Percentiles rank a stretch among this genome's conserved stretches.
Evolutionary conservation across 2,329 filamentous ascomycete species (phyloP).

Genomic region (Simplicillium aogashimaense): DNA sequence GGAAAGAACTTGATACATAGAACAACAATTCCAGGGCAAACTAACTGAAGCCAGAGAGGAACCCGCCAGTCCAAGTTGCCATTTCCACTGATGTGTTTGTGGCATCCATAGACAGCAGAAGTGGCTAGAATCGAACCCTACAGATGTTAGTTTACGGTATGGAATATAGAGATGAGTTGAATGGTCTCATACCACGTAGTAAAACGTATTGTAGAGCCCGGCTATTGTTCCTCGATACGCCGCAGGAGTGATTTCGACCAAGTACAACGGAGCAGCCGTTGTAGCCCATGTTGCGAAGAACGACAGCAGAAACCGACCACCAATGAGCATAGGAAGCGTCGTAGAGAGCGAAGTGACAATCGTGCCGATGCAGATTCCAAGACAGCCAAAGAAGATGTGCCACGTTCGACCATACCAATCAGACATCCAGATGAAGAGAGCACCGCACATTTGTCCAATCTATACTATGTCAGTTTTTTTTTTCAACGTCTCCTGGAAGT

Average conservation of each 20-base stretch:
- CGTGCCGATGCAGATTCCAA: constrained; percentile 38
- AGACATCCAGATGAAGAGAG: constrained; percentile 30
- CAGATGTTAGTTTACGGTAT: not conserved
- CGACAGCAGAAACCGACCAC: constrained; percentile 35
- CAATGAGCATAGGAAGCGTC: constrained; percentile 38
- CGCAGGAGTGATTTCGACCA: constrained; percentile 51
- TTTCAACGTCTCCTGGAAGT: no score
- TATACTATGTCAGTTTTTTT: constrained; percentile 3
- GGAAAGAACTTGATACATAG: constrained; percentile 20
- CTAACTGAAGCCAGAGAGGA: constrained; percentile 22
- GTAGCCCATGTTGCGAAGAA: constrained; percentile 47
- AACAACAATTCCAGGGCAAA: constrained; percentile 18
- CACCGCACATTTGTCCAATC: constrained; percentile 31
- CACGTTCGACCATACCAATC: constrained; percentile 33
- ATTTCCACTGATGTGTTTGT: constrained; percentile 14
- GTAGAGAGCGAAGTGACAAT: constrained; percentile 36
- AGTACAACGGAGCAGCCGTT: constrained; percentile 47
- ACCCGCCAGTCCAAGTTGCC: constrained; percentile 16
- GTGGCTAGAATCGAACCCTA: constrained; percentile 19
- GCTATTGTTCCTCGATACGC: constrained; percentile 47
- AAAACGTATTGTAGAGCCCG: constrained; percentile 37
- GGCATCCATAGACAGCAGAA: constrained; percentile 19
- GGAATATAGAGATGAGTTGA: no score
- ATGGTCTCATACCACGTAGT: constrained; percentile 27
- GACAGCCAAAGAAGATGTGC: constrained; percentile 32